Evolutionary conservation across 1,139 yeast species (phyloP), one percentile per base, ranked within the genome.

Genomic region (Sugiyamaella novakii): DNA sequence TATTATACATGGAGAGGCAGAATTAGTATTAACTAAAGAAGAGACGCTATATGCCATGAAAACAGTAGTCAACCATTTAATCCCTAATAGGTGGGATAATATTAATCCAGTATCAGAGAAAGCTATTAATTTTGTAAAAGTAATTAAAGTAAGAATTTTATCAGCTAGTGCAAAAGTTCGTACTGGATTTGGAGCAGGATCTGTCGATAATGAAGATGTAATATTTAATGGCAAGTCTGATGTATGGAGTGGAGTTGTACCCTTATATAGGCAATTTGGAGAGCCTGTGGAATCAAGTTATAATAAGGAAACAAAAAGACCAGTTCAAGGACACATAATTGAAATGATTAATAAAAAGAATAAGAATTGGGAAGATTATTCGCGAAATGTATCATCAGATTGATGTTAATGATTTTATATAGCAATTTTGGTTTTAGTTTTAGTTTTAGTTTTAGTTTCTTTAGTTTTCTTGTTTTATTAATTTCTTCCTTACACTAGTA

Each of bases 401-500:
- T 35, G 18, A 15, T 17, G 25, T 37, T 29, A 11, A 29, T 11
- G 14, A 11, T 12, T 6, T 29, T 14, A 5, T n/a, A 12, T 8
- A 31, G 36, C 8, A 15, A n/a, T n/a, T n/a, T n/a, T n/a, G n/a
- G n/a, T n/a, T n/a, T n/a, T n/a, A n/a, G n/a, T n/a, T n/a, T n/a
- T n/a, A n/a, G n/a, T n/a, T n/a, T n/a, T n/a, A n/a, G n/a, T n/a
- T n/a, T n/a, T n/a, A n/a, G n/a, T n/a, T n/a, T n/a, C n/a, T n/a
- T n/a, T n/a, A n/a, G n/a, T n/a, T n/a, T n/a, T n/a, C n/a, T n/a
- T n/a, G n/a, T n/a, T n/a, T n/a, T n/a, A n/a, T n/a, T n/a, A n/a
- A n/a, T n/a, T n/a, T n/a, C 8, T 5, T 3, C 17, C 10, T 44
- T 35, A 51, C 11, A 51, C 54, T n/a, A 51, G 30, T 22, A 51